A percentile compares a stretch with the other conserved stretches of the same genome.
These are phyloP conservation scores for Calonectria pseudoreteaudii DNA, from an alignment of 2,329 filamentous ascomycete species.

Conservation along the genomic window DNA sequence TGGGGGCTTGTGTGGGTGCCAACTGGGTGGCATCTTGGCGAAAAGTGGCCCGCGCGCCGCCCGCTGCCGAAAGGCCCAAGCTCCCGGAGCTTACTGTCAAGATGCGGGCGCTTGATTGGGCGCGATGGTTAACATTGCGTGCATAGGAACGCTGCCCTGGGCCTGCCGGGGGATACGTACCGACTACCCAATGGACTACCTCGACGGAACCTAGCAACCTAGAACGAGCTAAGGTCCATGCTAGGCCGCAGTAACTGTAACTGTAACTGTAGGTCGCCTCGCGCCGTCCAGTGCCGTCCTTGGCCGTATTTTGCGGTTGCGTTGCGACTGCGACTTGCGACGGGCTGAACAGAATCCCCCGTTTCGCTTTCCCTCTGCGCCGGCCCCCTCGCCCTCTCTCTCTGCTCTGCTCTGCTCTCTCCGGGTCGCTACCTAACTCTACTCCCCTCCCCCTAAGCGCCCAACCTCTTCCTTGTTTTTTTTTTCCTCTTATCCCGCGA, in stretches of 20 bases:
- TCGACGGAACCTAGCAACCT: constrained; percentile 6
- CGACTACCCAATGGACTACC: background rate
- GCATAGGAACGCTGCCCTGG: background rate
- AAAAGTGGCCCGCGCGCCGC: constrained; percentile 34
- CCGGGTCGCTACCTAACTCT: constrained; percentile 12
- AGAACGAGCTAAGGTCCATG: constrained; percentile 6
- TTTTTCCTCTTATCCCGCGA: constrained; percentile 17
- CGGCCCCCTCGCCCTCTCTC: constrained; percentile 8
- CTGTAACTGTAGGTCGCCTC: constrained; percentile 1
- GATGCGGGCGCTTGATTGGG: constrained; percentile 39
- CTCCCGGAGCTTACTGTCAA: constrained; percentile 44
- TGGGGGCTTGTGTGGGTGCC: background rate
- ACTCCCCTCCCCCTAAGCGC: constrained; percentile 28
- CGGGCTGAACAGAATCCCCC: constrained; percentile 26
- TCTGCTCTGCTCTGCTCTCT: constrained; percentile 23
- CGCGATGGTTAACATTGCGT: constrained; percentile 16
- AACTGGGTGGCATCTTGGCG: constrained; percentile 26
- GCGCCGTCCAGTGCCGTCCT: constrained; percentile 3
- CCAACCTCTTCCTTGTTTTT: constrained; percentile 38
- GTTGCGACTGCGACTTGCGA: constrained; percentile 43
- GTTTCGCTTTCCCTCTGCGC: constrained; percentile 23
- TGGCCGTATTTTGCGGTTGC: constrained; percentile 26
- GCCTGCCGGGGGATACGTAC: background rate
- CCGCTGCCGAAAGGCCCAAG: constrained; percentile 46
- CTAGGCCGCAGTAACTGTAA: constrained; percentile 8